Base-by-base conservation (phyloP, 805 yeast genomes). In the Starmerella stellata region DNA sequence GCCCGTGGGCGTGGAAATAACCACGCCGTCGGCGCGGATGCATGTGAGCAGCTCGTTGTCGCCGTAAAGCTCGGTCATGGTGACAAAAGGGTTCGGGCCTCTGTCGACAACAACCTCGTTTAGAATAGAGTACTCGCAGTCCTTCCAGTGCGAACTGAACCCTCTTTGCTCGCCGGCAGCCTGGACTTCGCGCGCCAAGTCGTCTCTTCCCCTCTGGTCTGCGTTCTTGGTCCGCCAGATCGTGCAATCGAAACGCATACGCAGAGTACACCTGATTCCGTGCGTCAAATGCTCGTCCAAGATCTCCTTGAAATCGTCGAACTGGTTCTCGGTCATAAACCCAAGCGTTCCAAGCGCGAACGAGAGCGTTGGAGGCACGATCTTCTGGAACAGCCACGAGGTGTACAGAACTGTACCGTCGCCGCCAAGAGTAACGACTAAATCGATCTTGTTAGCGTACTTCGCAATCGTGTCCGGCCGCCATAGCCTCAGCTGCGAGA, bases 381-480 rank as follows among this genome's bases (percentile, higher is more conserved):
- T 68, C 41, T 69, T 63, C 59, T 79, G 92, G 58, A 90, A 90
- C 30, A 83, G 62, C 40, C 90, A 76, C 2, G 93, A 82, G 0
- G 87, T 87, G 51, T 78, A 78, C 8, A 87, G 62, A 35, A 87
- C 94, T 0, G 98, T 90, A 7, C 98, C 96, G 54, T 90, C 98
- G 15, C 98, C 98, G 19, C 98, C 98, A 7, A 90, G 63, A 0
- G 96, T 81, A 33, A 87, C 71, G 2, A 82, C 75, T 43, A 85
- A 62, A 55, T 87, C 96, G 46, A 74, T 70, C 34, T 63, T 51
- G 27, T 68, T 65, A 2, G 71, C 65, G 56, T 46, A 68, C 20
- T 38, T 34, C 15, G 40, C 41, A 17, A 38, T 37, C 39, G 75
- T 62, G 16, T 65, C 65, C 36, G 72, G 68, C 37, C 69, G 68